Conservation (phyloP, 73 alveolate species). For the Paramecium octaurelia region DNA sequence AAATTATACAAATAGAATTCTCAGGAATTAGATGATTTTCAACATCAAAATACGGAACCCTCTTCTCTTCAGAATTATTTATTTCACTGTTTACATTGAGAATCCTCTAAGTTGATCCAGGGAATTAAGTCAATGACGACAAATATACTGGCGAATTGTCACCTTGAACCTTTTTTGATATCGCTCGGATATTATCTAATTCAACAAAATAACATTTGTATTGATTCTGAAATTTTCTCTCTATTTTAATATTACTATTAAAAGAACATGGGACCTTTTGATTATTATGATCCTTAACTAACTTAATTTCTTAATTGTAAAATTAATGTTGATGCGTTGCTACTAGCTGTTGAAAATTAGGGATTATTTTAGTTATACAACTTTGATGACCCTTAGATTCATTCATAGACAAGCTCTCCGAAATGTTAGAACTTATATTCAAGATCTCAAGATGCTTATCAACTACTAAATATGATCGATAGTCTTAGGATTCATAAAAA, state of each 20-base stretch:
- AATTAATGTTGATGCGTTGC: neutral
- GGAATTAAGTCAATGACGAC: neutral
- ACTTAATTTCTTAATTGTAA: neutral
- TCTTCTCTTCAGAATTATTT: neutral
- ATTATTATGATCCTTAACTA: neutral
- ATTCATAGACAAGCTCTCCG: neutral
- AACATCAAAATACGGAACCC: neutral
- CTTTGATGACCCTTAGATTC: neutral
- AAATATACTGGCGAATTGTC: neutral
- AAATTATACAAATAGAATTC: neutral
- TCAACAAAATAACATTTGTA: neutral
- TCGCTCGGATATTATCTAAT: neutral
- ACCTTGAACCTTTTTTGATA: neutral
- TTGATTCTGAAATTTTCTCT: neutral
- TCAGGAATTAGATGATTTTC: neutral
- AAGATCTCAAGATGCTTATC: neutral
- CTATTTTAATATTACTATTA: neutral
- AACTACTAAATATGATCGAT: neutral
- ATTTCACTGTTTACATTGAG: neutral
- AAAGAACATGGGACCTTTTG: neutral
- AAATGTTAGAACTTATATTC: neutral
- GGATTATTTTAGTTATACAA: neutral
- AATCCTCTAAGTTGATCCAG: neutral
- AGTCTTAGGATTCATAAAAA: neutral
- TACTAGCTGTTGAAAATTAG: neutral